Conservation (phyloP, 495 filamentous ascomycete genomes). For the Astrocystis sublimbata region DNA sequence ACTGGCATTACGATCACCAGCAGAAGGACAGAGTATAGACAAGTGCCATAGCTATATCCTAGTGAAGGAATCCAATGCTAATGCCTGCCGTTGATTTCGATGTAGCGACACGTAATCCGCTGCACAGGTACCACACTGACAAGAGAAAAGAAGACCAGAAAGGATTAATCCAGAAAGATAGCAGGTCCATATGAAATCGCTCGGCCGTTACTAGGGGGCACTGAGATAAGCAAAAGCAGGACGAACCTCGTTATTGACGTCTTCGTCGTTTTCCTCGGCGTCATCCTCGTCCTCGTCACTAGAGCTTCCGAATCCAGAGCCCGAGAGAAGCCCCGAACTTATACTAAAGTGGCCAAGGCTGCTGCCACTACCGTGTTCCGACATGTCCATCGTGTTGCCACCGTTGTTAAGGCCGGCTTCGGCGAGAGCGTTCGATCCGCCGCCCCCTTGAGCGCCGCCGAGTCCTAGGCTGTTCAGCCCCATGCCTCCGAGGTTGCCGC, state of each 20-base stretch:
- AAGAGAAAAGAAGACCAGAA: background rate
- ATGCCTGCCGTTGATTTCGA: background rate
- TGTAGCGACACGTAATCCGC: background rate
- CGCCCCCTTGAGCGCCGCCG: conserved; percentile 58
- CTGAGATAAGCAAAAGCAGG: too few relatives aligned
- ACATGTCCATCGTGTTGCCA: conserved; percentile 62
- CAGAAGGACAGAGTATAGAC: conserved; percentile 7
- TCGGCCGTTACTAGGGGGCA: background rate
- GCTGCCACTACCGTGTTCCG: conserved; percentile 63
- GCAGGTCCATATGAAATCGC: background rate
- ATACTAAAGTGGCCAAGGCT: conserved; percentile 67
- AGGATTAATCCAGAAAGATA: background rate
- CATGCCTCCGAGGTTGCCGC: conserved; percentile 48
- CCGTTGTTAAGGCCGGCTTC: conserved; percentile 71
- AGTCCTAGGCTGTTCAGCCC: conserved; percentile 43
- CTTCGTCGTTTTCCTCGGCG: conserved; percentile 79
- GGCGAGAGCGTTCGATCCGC: conserved; percentile 67
- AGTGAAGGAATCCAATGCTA: background rate
- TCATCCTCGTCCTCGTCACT: conserved; percentile 98
- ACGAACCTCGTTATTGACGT: conserved; percentile 56
- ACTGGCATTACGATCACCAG: background rate
- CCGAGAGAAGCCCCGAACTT: conserved; percentile 63
- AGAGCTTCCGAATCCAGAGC: conserved; percentile 92
- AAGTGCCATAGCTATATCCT: conserved; percentile 8
- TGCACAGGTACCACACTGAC: background rate